These are phyloP conservation scores for Candida cerambycidarum DNA, from an alignment of 805 yeast genomes.

Conservation along the genomic window DNA sequence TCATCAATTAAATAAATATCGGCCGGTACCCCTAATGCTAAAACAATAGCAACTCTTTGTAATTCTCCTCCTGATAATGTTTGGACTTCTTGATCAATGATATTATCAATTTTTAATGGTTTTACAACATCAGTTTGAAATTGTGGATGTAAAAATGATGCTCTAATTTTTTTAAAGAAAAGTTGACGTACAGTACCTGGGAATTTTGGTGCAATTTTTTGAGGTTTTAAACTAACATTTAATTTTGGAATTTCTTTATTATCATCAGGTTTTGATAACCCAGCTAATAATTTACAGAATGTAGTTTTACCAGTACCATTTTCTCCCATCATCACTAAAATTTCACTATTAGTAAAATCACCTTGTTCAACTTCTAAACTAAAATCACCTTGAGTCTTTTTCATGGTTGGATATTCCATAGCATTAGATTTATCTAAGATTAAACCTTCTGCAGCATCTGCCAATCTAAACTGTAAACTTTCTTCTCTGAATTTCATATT, in stretches of 20 bases:
- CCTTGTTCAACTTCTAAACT: conserved; percentile 78
- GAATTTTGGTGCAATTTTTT: conserved; percentile 98
- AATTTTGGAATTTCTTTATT: conserved; percentile 79
- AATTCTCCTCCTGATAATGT: conserved; percentile 98
- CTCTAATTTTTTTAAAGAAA: conserved; percentile 94
- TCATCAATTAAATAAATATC: conserved; percentile 97
- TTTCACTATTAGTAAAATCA: conserved; percentile 93
- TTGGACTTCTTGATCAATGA: conserved; percentile 97
- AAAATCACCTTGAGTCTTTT: conserved; percentile 96
- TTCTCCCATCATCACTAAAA: conserved; percentile 99
- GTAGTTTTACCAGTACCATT: conserved; percentile 99
- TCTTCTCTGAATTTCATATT: conserved; percentile 96
- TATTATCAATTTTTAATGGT: conserved; percentile 90
- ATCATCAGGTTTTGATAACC: conserved; percentile 84
- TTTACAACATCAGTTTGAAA: conserved; percentile 97
- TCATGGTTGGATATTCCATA: conserved; percentile 76
- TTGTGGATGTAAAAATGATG: conserved; percentile 91
- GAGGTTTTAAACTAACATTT: conserved; percentile 97
- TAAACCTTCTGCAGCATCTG: conserved; percentile 82
- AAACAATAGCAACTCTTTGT: conserved; percentile 97
- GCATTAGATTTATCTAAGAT: conserved; percentile 76
- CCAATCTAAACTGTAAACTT: conserved; percentile 87
- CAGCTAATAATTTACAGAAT: conserved; percentile 92
- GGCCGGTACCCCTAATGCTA: conserved; percentile 91
- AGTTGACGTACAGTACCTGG: conserved; percentile 98